These are phyloP conservation scores for Lentinus tigrinus DNA, from an alignment of 768 basidiomycete genomes.

Conservation along the genomic window DNA sequence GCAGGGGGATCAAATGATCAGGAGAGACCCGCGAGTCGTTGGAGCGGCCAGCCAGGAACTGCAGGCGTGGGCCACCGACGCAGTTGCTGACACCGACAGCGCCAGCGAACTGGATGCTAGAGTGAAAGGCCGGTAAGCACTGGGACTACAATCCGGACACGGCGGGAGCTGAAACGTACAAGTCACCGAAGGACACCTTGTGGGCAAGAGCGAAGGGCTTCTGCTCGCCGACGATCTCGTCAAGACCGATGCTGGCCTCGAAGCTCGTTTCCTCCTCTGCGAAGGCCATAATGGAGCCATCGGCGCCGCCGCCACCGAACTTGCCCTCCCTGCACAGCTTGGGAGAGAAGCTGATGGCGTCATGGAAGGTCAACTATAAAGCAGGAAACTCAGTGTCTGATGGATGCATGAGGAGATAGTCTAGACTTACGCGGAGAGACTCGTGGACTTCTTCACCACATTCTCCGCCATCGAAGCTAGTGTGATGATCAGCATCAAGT, in stretches of 20 bases:
- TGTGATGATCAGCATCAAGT: background rate
- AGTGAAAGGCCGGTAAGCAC: background rate
- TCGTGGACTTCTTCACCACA: constrained; percentile 38
- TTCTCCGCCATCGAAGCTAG: constrained; percentile 31
- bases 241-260: constrained; percentile 42
- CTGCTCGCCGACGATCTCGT: constrained; percentile 28
- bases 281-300: constrained; percentile 52
- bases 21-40: constrained; percentile 21
- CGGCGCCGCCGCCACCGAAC: constrained; percentile 27
- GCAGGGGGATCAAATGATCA: constrained; percentile 17
- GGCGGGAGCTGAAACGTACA: constrained; percentile 2
- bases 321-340: constrained; percentile 7
- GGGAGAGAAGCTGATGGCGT: constrained; percentile 24
- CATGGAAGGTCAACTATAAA: constrained; percentile 22
- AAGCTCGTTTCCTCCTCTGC: constrained; percentile 40
- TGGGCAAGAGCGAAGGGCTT: constrained; percentile 13
- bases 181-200: constrained; percentile 13
- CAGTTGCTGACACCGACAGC: constrained; percentile 27
- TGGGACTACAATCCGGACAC: background rate
- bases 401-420: background rate
- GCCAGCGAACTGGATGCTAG: constrained; percentile 32
- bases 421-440: constrained; percentile 5
- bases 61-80: constrained; percentile 24
- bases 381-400: background rate
- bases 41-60: constrained; percentile 26